These are phyloP conservation scores for Saccharomycopsis babjevae DNA, from an alignment of 805 yeast genomes.

Conservation along the genomic window DNA sequence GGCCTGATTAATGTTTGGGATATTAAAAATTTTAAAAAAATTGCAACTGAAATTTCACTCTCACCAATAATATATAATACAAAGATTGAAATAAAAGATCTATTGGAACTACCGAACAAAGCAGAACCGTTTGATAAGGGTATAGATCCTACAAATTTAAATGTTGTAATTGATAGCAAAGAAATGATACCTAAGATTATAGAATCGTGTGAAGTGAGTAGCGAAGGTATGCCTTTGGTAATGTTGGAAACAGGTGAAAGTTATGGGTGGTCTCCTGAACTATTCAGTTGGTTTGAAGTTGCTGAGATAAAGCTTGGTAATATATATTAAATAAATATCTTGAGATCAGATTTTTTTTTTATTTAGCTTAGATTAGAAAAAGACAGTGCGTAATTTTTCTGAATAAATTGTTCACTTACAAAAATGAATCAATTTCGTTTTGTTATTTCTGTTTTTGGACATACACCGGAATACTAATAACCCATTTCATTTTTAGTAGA, in stretches of 20 bases:
- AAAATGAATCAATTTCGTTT: no score
- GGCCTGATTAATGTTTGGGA: conserved; percentile 46
- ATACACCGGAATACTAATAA: neutral
- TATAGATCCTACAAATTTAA: neutral
- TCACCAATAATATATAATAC: conserved; percentile 40
- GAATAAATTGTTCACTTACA: no score
- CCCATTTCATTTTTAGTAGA: neutral
- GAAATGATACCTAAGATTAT: neutral
- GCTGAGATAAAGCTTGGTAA: neutral
- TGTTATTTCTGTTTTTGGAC: neutral
- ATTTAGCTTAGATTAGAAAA: no score
- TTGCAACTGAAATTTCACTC: conserved; percentile 37
- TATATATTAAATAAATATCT: neutral
- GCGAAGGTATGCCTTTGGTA: conserved; percentile 10
- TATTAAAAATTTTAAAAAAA: conserved; percentile 26
- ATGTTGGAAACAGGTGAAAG: neutral
- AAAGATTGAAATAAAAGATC: neutral
- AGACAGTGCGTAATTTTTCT: no score
- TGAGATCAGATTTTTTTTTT: neutral
- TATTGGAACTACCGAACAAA: neutral
- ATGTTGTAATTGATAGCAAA: neutral
- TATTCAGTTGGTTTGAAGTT: conserved; percentile 10
- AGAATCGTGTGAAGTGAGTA: conserved; percentile 7
- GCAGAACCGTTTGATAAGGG: neutral
- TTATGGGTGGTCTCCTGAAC: conserved; percentile 11